Evolutionary conservation across 768 basidiomycete species (phyloP).

Genomic region (Mycena chlorophos): DNA sequence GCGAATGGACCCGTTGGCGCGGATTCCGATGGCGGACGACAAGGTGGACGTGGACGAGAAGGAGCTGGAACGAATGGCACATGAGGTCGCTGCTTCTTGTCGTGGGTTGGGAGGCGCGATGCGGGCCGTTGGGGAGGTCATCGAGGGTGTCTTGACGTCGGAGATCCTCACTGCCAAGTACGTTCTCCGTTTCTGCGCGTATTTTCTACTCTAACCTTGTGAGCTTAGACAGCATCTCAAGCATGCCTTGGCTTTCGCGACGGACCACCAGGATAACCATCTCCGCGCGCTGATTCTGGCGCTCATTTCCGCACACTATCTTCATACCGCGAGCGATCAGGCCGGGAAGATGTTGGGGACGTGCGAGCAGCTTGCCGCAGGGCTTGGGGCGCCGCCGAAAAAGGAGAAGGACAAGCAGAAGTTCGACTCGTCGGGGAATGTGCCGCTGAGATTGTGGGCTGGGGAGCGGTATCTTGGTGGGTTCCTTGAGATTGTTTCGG

Average conservation of each 20-base stretch:
- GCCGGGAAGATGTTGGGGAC: conserved; percentile 65
- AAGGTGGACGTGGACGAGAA: conserved; percentile 29
- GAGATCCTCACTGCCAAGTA: conserved; percentile 69
- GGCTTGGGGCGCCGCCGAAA: conserved; percentile 53
- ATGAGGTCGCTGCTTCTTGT: conserved; percentile 45
- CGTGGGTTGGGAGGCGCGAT: conserved; percentile 54
- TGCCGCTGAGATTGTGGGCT: conserved; percentile 67
- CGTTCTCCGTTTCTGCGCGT: conserved; percentile 27
- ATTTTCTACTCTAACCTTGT: conserved; percentile 8
- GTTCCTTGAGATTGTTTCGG: conserved; percentile 23
- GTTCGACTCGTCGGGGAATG: conserved; percentile 54
- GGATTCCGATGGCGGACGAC: conserved; percentile 21
- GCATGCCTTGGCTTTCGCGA: conserved; percentile 57
- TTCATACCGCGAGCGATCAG: conserved; percentile 69
- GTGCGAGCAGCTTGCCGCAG: conserved; percentile 69
- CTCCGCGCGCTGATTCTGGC: conserved; percentile 69
- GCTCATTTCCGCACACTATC: conserved; percentile 67
- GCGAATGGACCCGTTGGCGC: conserved; percentile 10
- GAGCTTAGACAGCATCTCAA: conserved; percentile 58
- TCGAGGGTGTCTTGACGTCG: conserved; percentile 51
- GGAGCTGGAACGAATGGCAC: conserved; percentile 32
- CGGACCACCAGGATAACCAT: conserved; percentile 65
- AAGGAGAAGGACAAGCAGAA: conserved; percentile 22
- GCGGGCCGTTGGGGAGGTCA: conserved; percentile 52
- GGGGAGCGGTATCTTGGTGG: conserved; percentile 68